phyloP scores from a whole-genome alignment of 371 early-diverging fungal species.

The Mortierella sp. region DNA sequence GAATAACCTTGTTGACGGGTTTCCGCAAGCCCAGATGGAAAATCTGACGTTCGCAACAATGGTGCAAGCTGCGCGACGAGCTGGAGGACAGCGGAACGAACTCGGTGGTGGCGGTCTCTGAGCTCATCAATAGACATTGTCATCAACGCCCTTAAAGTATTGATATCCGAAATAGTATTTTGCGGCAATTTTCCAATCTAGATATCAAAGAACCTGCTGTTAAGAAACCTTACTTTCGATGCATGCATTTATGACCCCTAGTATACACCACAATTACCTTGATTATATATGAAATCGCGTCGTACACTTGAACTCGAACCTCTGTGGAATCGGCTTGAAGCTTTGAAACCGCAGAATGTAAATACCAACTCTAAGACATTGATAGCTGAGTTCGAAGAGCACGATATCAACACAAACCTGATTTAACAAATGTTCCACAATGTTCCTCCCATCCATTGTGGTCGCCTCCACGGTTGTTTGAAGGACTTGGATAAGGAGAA shows the following conservation, averaged over 20 bases:
- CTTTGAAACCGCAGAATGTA: constrained; percentile 19
- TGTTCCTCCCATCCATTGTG: constrained; percentile 22
- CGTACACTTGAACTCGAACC: constrained; percentile 62
- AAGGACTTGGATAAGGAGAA: constrained; percentile 39
- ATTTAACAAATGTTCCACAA: constrained; percentile 43
- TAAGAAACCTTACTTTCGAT: background rate
- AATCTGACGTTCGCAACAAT: constrained; percentile 22
- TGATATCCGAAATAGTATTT: constrained; percentile 28
- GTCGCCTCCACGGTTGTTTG: constrained; percentile 37
- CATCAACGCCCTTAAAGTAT: constrained; percentile 44
- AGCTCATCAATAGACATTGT: constrained; percentile 56
- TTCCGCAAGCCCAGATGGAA: background rate
- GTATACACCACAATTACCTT: constrained; percentile 50
- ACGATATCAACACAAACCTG: constrained; percentile 28
- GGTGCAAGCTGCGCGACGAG: constrained; percentile 63
- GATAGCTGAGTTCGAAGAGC: background rate
- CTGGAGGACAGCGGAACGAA: constrained; percentile 63
- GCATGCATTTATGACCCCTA: background rate
- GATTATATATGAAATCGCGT: constrained; percentile 58
- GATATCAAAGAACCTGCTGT: background rate
- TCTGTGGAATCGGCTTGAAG: constrained; percentile 61
- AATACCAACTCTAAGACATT: background rate
- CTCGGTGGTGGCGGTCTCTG: constrained; percentile 64
- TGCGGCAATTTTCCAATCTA: constrained; percentile 56
- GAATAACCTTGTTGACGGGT: constrained; percentile 24